Percentiles rank a stretch among this genome's conserved stretches.
These are phyloP conservation scores for Candida mesenterica DNA, from an alignment of 1,139 yeast genomes.

Conservation along the genomic window DNA sequence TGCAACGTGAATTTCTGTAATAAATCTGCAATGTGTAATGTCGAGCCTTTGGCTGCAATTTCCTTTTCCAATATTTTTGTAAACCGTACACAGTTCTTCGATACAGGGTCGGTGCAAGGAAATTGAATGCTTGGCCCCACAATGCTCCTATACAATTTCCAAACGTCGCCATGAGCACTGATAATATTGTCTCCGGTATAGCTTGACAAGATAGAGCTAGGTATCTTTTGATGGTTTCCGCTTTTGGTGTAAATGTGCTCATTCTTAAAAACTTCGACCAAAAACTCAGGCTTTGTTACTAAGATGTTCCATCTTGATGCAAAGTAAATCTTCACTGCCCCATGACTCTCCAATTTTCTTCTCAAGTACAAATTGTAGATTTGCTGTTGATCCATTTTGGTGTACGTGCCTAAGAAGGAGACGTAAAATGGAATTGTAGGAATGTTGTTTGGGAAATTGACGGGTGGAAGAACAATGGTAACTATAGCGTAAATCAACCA, in stretches of 20 bases:
- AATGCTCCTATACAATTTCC: conserved; percentile 50
- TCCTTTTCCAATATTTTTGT: conserved; percentile 13
- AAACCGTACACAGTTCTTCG: conserved; percentile 31
- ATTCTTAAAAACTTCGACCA: conserved; percentile 47
- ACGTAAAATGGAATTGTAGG: conserved; percentile 66
- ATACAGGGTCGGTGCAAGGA: conserved; percentile 40
- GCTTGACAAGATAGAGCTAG: conserved; percentile 52
- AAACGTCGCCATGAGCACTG: conserved; percentile 56
- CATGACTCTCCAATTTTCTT: conserved; percentile 30
- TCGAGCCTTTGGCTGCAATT: conserved; percentile 7
- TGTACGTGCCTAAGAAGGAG: conserved; percentile 46
- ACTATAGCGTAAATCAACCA: conserved; percentile 7
- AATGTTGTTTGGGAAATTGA: conserved; percentile 38
- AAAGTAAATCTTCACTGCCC: conserved; percentile 61
- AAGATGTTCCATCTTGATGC: conserved; percentile 64
- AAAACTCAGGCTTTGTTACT: conserved; percentile 48
- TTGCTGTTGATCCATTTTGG: conserved; percentile 48
- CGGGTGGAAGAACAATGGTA: conserved; percentile 29
- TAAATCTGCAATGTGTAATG: conserved; percentile 34
- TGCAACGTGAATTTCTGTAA: conserved; percentile 50
- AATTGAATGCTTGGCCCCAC: conserved; percentile 52
- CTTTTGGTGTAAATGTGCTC: conserved; percentile 55
- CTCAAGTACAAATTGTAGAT: conserved; percentile 33
- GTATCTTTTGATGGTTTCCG: conserved; percentile 61
- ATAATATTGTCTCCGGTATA: conserved; percentile 65